A percentile compares a stretch with the other conserved stretches of the same genome.
Conservation (phyloP, 2,329 filamentous ascomycete species). For the Penicillium aurantiogriseum region DNA sequence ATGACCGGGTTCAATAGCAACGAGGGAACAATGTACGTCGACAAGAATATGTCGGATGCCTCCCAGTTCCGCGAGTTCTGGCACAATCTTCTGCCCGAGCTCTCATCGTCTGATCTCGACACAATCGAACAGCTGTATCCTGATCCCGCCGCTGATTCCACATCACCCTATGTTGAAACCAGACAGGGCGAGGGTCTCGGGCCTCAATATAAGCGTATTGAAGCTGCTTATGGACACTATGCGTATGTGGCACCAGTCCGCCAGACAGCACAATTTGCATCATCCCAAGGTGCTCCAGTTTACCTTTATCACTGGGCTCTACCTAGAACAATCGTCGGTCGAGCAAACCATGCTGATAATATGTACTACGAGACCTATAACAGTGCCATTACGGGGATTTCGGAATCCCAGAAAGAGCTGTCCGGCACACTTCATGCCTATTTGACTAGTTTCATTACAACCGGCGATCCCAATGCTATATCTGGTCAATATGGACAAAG, state of each 20-base stretch:
- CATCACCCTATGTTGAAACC: conserved; percentile 27
- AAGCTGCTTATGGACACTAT: conserved; percentile 52
- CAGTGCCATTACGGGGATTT: conserved; percentile 34
- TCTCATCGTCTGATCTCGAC: conserved; percentile 54
- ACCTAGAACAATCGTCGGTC: conserved; percentile 43
- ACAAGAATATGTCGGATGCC: conserved; percentile 47
- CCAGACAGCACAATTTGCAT: conserved; percentile 46
- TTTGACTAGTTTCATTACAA: conserved; percentile 50
- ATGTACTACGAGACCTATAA: conserved; percentile 50
- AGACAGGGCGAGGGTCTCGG: conserved; percentile 39
- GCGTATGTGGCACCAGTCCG: conserved; percentile 51
- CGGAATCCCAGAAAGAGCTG: conserved; percentile 43
- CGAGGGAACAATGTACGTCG: conserved; percentile 66
- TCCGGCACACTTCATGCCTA: conserved; percentile 49
- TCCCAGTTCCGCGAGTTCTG: conserved; percentile 62
- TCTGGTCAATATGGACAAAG: conserved; percentile 27
- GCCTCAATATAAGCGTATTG: conserved; percentile 52
- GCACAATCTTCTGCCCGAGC: conserved; percentile 57
- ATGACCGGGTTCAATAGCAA: conserved; percentile 70
- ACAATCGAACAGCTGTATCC: conserved; percentile 62
- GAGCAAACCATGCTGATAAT: conserved; percentile 52
- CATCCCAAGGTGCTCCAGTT: conserved; percentile 38
- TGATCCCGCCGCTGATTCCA: conserved; percentile 48
- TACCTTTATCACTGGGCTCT: conserved; percentile 58
- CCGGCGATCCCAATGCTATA: conserved; percentile 47